Evolutionary conservation across 2,329 filamentous ascomycete genomes (phyloP).

Genomic region (Penicillium aurantiogriseum): DNA sequence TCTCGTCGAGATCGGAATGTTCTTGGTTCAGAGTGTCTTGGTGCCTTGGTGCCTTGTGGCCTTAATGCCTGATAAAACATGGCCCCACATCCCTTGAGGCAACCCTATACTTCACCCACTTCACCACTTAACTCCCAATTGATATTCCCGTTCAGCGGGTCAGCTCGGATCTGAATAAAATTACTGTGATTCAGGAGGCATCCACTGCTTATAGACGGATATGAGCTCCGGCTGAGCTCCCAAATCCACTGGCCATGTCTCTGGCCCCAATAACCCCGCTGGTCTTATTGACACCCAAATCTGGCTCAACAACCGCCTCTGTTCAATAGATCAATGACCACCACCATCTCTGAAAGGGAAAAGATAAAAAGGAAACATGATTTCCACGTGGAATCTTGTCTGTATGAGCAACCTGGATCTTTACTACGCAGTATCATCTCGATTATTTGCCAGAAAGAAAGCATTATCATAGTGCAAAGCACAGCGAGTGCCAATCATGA

Average conservation of each 20-base stretch:
- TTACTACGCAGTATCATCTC: neutral
- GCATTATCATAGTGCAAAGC: neutral
- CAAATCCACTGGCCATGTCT: neutral
- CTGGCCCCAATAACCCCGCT: neutral
- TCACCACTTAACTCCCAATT: neutral
- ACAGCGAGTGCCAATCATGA: constrained; percentile 16
- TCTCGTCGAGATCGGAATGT: constrained; percentile 7
- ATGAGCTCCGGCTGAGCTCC: neutral
- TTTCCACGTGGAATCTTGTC: neutral
- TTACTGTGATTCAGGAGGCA: neutral
- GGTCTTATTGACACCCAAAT: constrained; percentile 21
- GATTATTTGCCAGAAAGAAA: neutral
- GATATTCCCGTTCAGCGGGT: neutral
- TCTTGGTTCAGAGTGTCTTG: neutral
- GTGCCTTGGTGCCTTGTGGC: neutral
- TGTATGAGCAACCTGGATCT: neutral
- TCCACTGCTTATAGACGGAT: neutral
- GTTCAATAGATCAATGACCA: constrained; percentile 2
- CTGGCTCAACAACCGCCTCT: constrained; percentile 4
- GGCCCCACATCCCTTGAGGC: neutral
- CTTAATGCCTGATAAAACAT: neutral
- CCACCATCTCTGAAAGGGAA: constrained; percentile 4
- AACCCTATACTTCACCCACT: neutral
- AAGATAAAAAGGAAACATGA: constrained; percentile 13
- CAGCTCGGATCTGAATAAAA: neutral